These are phyloP conservation scores for Clonostachys sp. DNA, from an alignment of 2,329 filamentous ascomycete species.

Conservation along the genomic window DNA sequence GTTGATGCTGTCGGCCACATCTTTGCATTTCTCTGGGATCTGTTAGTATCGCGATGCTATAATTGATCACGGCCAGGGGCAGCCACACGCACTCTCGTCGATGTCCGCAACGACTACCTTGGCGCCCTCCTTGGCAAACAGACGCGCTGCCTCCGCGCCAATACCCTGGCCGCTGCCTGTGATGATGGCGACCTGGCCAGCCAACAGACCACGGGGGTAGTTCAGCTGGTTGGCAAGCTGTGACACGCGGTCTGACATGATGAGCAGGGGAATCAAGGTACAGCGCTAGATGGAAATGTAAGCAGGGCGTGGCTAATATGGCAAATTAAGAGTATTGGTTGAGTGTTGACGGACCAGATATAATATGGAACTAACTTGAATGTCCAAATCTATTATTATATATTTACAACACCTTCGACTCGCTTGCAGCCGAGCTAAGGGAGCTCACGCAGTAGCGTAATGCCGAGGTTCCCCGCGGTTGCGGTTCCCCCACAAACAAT, in stretches of 20 bases:
- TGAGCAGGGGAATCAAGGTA: neutral
- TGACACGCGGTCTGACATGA: constrained; percentile 54
- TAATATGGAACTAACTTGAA: too few relatives aligned
- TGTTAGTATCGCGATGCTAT: neutral
- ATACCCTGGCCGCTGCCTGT: constrained; percentile 86
- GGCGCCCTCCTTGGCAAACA: constrained; percentile 86
- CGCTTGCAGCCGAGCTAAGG: neutral
- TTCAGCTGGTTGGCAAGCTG: constrained; percentile 79
- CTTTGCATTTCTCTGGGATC: constrained; percentile 58
- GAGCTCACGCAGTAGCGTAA: neutral
- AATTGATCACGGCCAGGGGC: neutral
- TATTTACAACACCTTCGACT: too few relatives aligned
- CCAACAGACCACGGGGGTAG: constrained; percentile 74
- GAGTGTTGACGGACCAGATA: too few relatives aligned
- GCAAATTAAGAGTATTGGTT: too few relatives aligned
- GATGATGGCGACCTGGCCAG: constrained; percentile 80
- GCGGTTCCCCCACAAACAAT: too few relatives aligned
- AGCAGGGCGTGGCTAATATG: too few relatives aligned
- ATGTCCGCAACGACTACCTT: constrained; percentile 83
- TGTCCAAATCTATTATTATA: too few relatives aligned
- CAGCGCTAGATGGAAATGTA: too few relatives aligned
- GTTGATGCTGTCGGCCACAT: constrained; percentile 68
- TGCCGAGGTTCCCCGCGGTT: neutral
- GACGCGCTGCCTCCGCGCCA: constrained; percentile 74
- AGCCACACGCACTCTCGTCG: constrained; percentile 54